phyloP scores from a whole-genome alignment of 306 rosid genomes.

The Macrotyloma uniflorum region DNA sequence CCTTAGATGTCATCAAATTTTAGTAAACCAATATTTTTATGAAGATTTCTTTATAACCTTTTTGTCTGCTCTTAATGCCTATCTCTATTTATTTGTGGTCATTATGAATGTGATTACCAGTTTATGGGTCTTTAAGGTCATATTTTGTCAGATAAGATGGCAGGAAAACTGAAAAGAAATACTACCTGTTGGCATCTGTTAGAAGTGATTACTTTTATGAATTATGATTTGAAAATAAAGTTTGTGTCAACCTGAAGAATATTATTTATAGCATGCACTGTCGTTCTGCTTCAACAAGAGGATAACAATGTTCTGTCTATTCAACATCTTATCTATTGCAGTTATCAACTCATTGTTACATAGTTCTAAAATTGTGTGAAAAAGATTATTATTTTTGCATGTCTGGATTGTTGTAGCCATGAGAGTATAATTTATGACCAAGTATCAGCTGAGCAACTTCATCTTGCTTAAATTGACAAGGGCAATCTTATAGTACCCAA shows the following conservation, averaged over 20 bases:
- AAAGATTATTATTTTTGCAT: constrained; percentile 14
- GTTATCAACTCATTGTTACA: background rate
- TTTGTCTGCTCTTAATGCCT: constrained; percentile 3
- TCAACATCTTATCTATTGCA: background rate
- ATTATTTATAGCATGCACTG: background rate
- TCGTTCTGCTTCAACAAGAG: constrained; percentile 27
- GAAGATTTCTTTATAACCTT: background rate
- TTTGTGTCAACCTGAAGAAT: constrained; percentile 13
- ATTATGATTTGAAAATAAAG: background rate
- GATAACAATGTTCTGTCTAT: background rate
- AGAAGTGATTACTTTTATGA: background rate
- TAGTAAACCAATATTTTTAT: background rate
- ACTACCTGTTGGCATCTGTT: background rate
- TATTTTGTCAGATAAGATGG: background rate
- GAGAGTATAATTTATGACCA: background rate
- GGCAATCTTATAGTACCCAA: constrained; percentile 6
- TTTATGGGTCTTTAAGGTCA: constrained; percentile 13
- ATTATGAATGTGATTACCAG: background rate
- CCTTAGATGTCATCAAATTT: background rate
- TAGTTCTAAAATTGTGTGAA: background rate
- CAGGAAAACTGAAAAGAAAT: background rate
- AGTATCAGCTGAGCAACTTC: constrained; percentile 3
- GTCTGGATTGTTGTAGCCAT: background rate
- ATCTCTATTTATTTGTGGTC: background rate
- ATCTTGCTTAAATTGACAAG: constrained; percentile 4